These are phyloP conservation scores for Primulina eburnea DNA, from an alignment of 257 asterid genomes.

Conservation along the genomic window DNA sequence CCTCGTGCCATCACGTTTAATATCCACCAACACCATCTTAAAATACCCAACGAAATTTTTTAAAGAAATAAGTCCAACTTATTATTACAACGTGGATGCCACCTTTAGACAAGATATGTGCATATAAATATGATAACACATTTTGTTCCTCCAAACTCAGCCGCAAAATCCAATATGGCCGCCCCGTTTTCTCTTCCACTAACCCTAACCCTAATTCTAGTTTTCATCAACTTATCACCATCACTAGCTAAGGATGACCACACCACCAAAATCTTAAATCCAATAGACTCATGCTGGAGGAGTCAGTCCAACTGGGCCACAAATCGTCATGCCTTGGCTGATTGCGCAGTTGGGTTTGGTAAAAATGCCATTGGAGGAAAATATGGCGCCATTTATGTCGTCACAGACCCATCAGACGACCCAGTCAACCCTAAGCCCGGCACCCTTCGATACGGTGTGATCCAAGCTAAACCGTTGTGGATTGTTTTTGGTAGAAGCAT, in stretches of 20 bases:
- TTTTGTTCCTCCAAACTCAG: slow-evolving; percentile 17
- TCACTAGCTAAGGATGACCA: slow-evolving; percentile 25
- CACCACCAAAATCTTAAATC: slow-evolving; percentile 38
- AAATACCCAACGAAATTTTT: no score
- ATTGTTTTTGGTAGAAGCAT: slow-evolving; percentile 52
- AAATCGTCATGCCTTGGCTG: slow-evolving; percentile 60
- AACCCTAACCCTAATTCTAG: slow-evolving; percentile 32
- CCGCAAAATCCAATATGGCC: slow-evolving; percentile 35
- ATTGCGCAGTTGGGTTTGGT: slow-evolving; percentile 75
- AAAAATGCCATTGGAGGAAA: slow-evolving; percentile 65
- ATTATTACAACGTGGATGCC: background rate
- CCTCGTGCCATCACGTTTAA: background rate
- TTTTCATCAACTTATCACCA: slow-evolving; percentile 19
- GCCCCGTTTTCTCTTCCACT: slow-evolving; percentile 24
- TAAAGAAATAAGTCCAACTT: background rate
- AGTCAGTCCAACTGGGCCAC: slow-evolving; percentile 56
- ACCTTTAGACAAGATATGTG: slow-evolving; percentile 1
- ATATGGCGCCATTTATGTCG: slow-evolving; percentile 50
- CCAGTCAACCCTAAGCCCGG: slow-evolving; percentile 59
- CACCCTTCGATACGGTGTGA: slow-evolving; percentile 72
- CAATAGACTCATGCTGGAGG: slow-evolving; percentile 80
- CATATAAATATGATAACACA: background rate
- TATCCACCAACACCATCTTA: background rate
- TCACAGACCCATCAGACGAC: slow-evolving; percentile 59
- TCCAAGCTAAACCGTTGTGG: slow-evolving; percentile 68